A percentile compares a stretch with the other conserved stretches of the same genome.
phyloP scores from a whole-genome alignment of 805 yeast genomes.

The Cyberlindnera japonica region DNA sequence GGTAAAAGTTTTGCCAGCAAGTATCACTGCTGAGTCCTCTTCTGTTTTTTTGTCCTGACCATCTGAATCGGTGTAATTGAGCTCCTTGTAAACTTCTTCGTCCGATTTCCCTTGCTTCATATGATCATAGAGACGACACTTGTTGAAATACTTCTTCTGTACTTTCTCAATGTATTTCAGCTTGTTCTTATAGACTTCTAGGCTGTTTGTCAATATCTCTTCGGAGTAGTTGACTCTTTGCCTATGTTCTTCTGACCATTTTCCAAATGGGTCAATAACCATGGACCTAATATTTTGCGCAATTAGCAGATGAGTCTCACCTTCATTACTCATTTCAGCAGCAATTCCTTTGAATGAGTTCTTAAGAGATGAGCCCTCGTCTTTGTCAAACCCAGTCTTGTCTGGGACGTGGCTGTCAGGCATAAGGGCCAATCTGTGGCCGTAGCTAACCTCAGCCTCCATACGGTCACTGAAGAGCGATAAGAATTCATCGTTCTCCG shows the following conservation, averaged over 20 bases:
- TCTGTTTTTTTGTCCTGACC: conserved; percentile 19
- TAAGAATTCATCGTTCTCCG: conserved; percentile 67
- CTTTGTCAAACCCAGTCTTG: conserved; percentile 42
- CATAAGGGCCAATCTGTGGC: conserved; percentile 46
- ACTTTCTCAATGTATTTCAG: conserved; percentile 46
- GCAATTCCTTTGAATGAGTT: conserved; percentile 57
- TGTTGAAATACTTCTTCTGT: conserved; percentile 70
- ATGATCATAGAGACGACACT: conserved; percentile 71
- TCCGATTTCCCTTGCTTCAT: conserved; percentile 45
- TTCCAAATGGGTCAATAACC: conserved; percentile 66
- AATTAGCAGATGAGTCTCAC: conserved; percentile 53
- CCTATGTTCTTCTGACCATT: conserved; percentile 73
- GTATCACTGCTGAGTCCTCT: conserved; percentile 24
- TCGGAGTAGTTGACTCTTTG: conserved; percentile 63
- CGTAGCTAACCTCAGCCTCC: conserved; percentile 68
- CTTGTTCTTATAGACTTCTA: conserved; percentile 48
- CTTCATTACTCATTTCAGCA: conserved; percentile 54
- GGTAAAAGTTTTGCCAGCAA: conserved; percentile 37
- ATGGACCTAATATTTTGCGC: conserved; percentile 56
- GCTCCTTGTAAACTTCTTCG: conserved; percentile 36
- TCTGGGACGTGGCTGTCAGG: conserved; percentile 35
- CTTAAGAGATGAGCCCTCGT: conserved; percentile 65
- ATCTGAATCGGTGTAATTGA: conserved; percentile 7
- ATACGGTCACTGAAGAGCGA: conserved; percentile 63
- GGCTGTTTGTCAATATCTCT: conserved; percentile 45